Evolutionary conservation across 2,329 filamentous ascomycete species (phyloP).

Genomic region (Thielaviopsis ethacetica): DNA sequence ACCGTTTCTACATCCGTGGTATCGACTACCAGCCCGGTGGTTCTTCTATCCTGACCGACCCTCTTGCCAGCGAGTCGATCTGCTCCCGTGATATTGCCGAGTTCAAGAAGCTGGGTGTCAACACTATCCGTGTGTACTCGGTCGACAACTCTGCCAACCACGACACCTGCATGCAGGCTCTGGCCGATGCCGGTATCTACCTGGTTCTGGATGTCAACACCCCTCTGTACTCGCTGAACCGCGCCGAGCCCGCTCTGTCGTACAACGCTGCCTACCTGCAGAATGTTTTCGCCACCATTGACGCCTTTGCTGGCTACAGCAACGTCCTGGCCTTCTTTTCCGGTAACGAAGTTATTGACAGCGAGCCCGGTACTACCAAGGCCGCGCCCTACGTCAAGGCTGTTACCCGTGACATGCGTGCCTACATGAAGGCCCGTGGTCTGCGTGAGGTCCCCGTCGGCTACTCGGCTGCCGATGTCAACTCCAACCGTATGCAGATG

Average conservation of each 20-base stretch:
- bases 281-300: constrained; percentile 73
- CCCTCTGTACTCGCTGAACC: constrained; percentile 77
- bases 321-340: constrained; percentile 83
- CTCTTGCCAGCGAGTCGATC: constrained; percentile 50
- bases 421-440: constrained; percentile 46
- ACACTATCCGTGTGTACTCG: constrained; percentile 84
- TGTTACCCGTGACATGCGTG: constrained; percentile 59
- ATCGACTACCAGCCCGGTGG: constrained; percentile 49
- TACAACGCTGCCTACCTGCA: constrained; percentile 81
- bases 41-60: constrained; percentile 44
- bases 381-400: constrained; percentile 64
- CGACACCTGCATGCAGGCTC: constrained; percentile 66
- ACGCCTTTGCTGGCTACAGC: constrained; percentile 64
- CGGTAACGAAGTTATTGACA: constrained; percentile 67
- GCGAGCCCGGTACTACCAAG: constrained; percentile 42
- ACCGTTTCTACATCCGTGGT: constrained; percentile 43
- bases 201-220: constrained; percentile 83
- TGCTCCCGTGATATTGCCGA: constrained; percentile 68
- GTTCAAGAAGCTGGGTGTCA: constrained; percentile 76
- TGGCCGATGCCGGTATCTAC: constrained; percentile 79
- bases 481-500: constrained; percentile 71
- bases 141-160: constrained; percentile 75
- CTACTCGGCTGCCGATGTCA: constrained; percentile 65
- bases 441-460: constrained; percentile 57
- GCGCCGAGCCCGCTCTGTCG: constrained; percentile 45